These are phyloP conservation scores for Hortiboletus flavorubellus DNA, from an alignment of 768 basidiomycete species.

Conservation along the genomic window DNA sequence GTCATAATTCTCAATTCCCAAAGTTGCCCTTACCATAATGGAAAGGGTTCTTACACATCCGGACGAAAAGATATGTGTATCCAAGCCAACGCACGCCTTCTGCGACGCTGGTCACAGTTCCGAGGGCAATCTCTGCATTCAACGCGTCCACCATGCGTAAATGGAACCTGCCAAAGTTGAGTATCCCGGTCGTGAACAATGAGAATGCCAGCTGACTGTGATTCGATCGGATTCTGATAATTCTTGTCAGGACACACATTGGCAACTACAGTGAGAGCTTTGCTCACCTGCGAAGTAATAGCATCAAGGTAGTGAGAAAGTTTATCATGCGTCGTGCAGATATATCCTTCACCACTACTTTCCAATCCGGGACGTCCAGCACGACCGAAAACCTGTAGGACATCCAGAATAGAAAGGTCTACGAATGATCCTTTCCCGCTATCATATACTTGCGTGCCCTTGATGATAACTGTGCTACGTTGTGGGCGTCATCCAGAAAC, in stretches of 20 bases:
- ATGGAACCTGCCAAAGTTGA: slow-evolving; percentile 52
- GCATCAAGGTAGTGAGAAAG: slow-evolving; percentile 86
- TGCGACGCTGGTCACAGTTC: slow-evolving; percentile 81
- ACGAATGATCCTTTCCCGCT: slow-evolving; percentile 85
- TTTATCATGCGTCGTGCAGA: slow-evolving; percentile 93
- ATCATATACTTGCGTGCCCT: slow-evolving; percentile 97
- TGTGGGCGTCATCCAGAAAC: slow-evolving; percentile 6
- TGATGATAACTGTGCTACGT: slow-evolving; percentile 71
- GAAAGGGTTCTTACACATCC: slow-evolving; percentile 90
- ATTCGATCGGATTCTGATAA: slow-evolving; percentile 88
- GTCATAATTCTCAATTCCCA: background rate
- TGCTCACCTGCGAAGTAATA: slow-evolving; percentile 75
- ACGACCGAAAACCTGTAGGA: slow-evolving; percentile 95
- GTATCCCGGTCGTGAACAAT: background rate
- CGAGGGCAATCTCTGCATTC: slow-evolving; percentile 93
- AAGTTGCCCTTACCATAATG: slow-evolving; percentile 59
- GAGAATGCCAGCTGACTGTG: slow-evolving; percentile 55
- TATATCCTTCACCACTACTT: slow-evolving; percentile 92
- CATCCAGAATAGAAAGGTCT: slow-evolving; percentile 92
- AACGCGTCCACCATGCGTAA: slow-evolving; percentile 85
- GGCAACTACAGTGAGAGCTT: background rate
- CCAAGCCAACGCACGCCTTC: slow-evolving; percentile 95
- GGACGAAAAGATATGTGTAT: slow-evolving; percentile 94
- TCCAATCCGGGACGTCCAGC: slow-evolving; percentile 89
- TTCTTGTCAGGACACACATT: background rate